Base-by-base conservation (phyloP, 306 rosid species). In the Bauhinia variegata region DNA sequence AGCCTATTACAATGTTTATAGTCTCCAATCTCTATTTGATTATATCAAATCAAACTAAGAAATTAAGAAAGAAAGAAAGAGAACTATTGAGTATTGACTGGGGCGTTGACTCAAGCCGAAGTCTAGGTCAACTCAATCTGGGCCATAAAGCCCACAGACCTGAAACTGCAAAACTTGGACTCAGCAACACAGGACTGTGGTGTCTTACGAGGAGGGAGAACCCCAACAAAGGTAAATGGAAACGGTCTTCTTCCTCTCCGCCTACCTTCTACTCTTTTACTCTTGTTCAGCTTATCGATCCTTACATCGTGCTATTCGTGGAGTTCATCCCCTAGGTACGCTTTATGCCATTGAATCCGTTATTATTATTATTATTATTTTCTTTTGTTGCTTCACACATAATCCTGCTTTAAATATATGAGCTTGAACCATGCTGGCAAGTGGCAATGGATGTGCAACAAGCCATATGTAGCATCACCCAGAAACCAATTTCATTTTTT, bases 271-370 rank as follows among this genome's bases (percentile, higher is more conserved):
- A 46, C 58, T 88, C 11, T 63, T 73, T 59, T 74, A 23, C 28
- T 23, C 28, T 67, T 6, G 46, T 73, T 44, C 70, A 57, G 64
- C 74, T 69, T 67, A 14, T 42, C 72, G 60, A 60, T 31, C 17
- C 48, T 78, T 90, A 44, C 48, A 54, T 57, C 71, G 84, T 53
- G 62, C 76, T 33, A 70, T 89, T 67, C 67, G 70, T 18, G 96
- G 98, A 70, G 72, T 85, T 52, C 96, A 92, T 36, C 98, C 96
- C 33, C 84, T 92, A 33, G 96, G 95, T 92, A 71, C 48, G 14
- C 5, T 32, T 33, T 92, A 71, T 43, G 14, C 5, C 37, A 34
- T 42, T 43, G 1, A 6, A 9, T 70, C 36, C 51, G 33, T 79
- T 65, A 31, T 50, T 47, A 42, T 64, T 12, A 19, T n/a, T n/a